Conservation (phyloP, 768 basidiomycete genomes). For the Suillus placidus region DNA sequence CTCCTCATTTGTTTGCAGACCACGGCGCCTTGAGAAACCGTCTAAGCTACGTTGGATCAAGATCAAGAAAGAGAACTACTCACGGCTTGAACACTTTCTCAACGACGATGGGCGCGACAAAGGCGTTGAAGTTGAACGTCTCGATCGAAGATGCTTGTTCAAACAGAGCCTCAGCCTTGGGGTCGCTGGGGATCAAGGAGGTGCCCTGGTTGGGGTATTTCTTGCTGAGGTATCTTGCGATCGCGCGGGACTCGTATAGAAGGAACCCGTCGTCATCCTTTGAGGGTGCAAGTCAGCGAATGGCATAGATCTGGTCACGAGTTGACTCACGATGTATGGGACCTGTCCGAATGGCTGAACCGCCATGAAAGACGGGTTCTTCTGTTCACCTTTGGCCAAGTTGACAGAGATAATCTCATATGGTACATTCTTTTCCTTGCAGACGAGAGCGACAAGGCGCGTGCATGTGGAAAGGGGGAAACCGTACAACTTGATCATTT, state of each 20-base stretch:
- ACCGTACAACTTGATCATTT: conserved; percentile 42
- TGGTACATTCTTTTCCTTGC: conserved; percentile 58
- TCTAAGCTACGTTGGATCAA: not conserved
- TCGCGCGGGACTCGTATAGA: conserved; percentile 65
- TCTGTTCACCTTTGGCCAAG: conserved; percentile 47
- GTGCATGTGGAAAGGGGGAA: conserved; percentile 47
- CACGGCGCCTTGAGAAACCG: conserved; percentile 17
- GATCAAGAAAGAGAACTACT: conserved; percentile 17
- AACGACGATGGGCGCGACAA: conserved; percentile 38
- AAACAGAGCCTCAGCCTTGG: conserved; percentile 34
- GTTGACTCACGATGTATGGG: conserved; percentile 42
- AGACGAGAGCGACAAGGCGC: conserved; percentile 50
- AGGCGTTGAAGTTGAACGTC: conserved; percentile 49
- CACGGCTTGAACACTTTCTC: conserved; percentile 61
- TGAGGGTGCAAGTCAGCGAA: not conserved
- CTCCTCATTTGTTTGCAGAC: conserved; percentile 26
- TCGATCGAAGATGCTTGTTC: conserved; percentile 49
- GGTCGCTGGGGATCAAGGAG: conserved; percentile 50
- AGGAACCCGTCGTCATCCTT: conserved; percentile 65
- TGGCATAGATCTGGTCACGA: not conserved
- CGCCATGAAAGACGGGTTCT: conserved; percentile 42
- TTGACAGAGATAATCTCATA: conserved; percentile 54
- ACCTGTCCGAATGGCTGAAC: conserved; percentile 64
- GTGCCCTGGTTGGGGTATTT: conserved; percentile 58
- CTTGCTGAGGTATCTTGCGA: conserved; percentile 56